Conservation (phyloP, 352 stramenopile genomes). For the Pythium angustatum region DNA sequence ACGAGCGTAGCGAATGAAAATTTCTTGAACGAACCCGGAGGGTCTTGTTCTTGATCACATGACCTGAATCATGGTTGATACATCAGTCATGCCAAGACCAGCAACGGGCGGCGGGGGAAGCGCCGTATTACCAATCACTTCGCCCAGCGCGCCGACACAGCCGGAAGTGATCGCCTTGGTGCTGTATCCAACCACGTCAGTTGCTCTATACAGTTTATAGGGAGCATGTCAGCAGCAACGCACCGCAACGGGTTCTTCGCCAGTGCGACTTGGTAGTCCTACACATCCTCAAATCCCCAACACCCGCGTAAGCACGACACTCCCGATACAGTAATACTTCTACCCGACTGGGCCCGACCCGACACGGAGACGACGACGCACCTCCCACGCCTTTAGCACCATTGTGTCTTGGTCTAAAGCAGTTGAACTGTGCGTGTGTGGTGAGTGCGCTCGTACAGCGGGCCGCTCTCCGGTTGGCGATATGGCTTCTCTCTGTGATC, state of each 20-base stretch:
- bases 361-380: not conserved
- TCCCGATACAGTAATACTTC: not conserved
- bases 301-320: not conserved
- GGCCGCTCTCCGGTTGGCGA: too few species aligned
- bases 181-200: slow-evolving; percentile 24
- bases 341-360: not conserved
- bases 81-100: too few species aligned
- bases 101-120: too few species aligned
- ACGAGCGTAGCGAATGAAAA: too few species aligned
- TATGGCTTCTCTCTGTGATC: slow-evolving; percentile 1
- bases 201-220: too few species aligned
- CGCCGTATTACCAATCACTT: slow-evolving; percentile 68
- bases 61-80: slow-evolving; percentile 30
- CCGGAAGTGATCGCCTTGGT: slow-evolving; percentile 73
- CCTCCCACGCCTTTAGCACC: slow-evolving; percentile 29
- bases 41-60: slow-evolving; percentile 71
- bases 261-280: slow-evolving; percentile 67
- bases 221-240: too few species aligned
- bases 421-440: not conserved
- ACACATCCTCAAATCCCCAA: not conserved
- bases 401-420: too few species aligned
- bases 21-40: slow-evolving; percentile 38
- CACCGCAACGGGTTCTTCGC: slow-evolving; percentile 55
- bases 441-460: not conserved
- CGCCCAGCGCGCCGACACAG: slow-evolving; percentile 58